Conservation (phyloP, 2,329 filamentous ascomycete species). For the Fusarium redolens region DNA sequence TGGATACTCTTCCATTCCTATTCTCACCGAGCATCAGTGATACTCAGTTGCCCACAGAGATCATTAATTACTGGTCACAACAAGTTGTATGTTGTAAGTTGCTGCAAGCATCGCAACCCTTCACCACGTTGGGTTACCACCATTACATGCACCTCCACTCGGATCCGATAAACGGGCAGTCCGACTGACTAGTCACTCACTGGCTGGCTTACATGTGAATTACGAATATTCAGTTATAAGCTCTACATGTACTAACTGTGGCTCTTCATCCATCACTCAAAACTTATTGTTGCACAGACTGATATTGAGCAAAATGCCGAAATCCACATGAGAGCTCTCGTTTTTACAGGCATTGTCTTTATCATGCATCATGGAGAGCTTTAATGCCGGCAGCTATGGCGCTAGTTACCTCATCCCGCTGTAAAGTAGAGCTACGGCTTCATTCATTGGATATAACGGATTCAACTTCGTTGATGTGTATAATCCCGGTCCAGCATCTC, state of each 20-base stretch:
- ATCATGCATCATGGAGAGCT: not conserved
- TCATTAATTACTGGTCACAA: not conserved
- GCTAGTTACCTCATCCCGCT: constrained; percentile 13
- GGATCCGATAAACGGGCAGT: constrained; percentile 15
- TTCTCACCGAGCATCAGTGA: not conserved
- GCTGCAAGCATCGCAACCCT: constrained; percentile 3
- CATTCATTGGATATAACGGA: constrained; percentile 3
- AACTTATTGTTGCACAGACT: not conserved
- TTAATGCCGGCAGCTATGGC: constrained; percentile 10
- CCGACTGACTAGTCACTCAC: not conserved
- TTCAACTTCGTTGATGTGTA: not conserved
- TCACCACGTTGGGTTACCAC: not conserved
- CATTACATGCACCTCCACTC: not conserved
- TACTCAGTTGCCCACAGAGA: not conserved
- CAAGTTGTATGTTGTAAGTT: not conserved
- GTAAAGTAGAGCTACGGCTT: not conserved
- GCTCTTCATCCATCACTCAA: not conserved
- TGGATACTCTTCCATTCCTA: not conserved
- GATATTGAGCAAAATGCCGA: not conserved
- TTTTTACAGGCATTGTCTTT: not conserved
- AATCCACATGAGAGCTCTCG: not conserved
- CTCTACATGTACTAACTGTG: not conserved
- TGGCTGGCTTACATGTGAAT: not conserved
- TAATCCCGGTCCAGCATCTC: constrained; percentile 2
- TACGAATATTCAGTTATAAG: constrained; percentile 12